Percentiles rank a stretch among this genome's conserved stretches.
Conservation (phyloP, 192 early-diverging fungal species). For the Coemansia aciculifera region DNA sequence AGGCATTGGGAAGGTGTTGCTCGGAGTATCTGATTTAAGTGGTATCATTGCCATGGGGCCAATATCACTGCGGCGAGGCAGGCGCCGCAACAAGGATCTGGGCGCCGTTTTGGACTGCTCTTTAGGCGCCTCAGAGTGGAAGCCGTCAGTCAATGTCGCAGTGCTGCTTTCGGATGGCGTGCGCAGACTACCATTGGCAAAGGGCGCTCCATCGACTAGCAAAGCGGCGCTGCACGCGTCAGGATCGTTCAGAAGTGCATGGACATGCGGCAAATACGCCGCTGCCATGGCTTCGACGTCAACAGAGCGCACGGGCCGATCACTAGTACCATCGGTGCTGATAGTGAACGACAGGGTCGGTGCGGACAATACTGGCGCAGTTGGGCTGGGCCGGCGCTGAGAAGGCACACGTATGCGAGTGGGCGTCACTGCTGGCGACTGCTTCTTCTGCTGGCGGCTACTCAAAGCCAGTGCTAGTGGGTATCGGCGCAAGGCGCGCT, state of each 20-base stretch:
- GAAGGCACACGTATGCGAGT: conserved; percentile 27
- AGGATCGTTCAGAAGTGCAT: background rate
- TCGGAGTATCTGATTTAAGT: background rate
- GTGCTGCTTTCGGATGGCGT: conserved; percentile 30
- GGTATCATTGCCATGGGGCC: background rate
- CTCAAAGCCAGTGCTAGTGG: conserved; percentile 19
- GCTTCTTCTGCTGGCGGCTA: background rate
- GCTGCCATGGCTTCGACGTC: conserved; percentile 40
- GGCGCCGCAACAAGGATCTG: background rate
- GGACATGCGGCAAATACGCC: conserved; percentile 36
- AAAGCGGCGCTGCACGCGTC: background rate
- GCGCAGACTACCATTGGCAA: background rate
- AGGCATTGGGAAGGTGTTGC: background rate
- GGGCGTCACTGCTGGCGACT: background rate
- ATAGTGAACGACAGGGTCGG: conserved; percentile 36
- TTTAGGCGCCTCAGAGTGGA: background rate
- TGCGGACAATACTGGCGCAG: background rate
- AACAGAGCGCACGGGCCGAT: conserved; percentile 18
- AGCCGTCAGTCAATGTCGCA: conserved; percentile 19
- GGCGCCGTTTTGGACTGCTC: conserved; percentile 2
- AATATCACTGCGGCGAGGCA: conserved; percentile 23
- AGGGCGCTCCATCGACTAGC: background rate
- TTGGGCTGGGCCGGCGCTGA: background rate
- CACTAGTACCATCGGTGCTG: conserved; percentile 14
- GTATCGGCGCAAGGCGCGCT: conserved; percentile 9